Evolutionary conservation across 108 stramenopile species (phyloP), one percentile per base, ranked within the genome.

Genomic region (Pseudonitzschia delicatissima): DNA sequence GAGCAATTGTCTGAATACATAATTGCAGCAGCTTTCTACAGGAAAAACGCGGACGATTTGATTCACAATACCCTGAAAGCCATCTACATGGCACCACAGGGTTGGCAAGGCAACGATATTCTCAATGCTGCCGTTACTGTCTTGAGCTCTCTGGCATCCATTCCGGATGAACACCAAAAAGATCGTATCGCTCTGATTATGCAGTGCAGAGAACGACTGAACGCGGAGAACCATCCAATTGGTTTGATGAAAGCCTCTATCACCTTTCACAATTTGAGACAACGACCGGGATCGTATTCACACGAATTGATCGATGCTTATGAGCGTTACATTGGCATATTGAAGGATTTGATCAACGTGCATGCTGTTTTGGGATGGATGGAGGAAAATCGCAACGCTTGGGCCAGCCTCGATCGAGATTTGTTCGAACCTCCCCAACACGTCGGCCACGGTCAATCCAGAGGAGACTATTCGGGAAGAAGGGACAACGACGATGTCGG

Each of bases 341-440:
- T 91, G 26, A 76, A 77, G 52, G 73, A 79, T 21, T 57, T 95
- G 44, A 50, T 72, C 52, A 64, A 67, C 25, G 62, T 82, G 25
- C 64, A 71, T 27, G 57, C 73, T n/a, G 81, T 91, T 23, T 77
- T 47, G 23, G 57, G 60, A 23, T 93, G 91, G 91, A 87, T 93
- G 91, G 62, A 44, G 21, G 71, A 80, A 35, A 82, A 92, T 67
- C 73, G 76, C 45, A 17, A 51, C 8, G 52, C 59, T 15, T 90
- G 87, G 88, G 53, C 44, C 12, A 91, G 85, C 76, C 78, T 93
- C 66, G 88, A 93, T 55, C 67, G 76, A 18, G 85, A 91, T 29
- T 45, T 76, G 4, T 37, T 68, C 26, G 77, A 75, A 8, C 32
- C 57, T 18, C 45, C 39, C 13, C 50, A 40, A 2, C 68, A 69